These are phyloP conservation scores for Globisporangium apiculatum DNA, from an alignment of 352 stramenopile species.

Conservation along the genomic window DNA sequence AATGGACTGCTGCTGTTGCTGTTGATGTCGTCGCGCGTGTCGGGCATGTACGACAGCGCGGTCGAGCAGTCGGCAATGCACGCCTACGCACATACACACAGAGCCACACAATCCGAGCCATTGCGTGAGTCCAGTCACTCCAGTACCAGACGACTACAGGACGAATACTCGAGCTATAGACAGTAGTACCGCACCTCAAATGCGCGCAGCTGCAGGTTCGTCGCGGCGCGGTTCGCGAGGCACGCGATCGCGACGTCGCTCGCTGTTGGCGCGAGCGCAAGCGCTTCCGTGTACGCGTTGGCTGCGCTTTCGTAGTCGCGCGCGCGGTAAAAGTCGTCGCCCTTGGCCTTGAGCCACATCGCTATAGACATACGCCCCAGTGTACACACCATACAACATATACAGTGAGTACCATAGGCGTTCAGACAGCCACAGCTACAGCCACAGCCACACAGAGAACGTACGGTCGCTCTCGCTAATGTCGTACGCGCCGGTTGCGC, in stretches of 20 bases:
- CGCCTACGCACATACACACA: slow-evolving; percentile 14
- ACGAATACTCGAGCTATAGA: neutral
- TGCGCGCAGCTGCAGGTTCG: slow-evolving; percentile 40
- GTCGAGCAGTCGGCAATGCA: slow-evolving; percentile 66
- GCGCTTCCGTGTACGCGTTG: slow-evolving; percentile 65
- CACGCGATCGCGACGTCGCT: slow-evolving; percentile 42
- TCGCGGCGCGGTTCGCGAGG: slow-evolving; percentile 66
- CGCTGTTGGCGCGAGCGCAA: slow-evolving; percentile 26
- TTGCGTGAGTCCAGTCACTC: neutral
- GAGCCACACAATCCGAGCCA: neutral
- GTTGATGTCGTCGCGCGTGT: slow-evolving; percentile 30
- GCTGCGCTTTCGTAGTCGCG: slow-evolving; percentile 59
- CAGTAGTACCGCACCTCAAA: slow-evolving; percentile 29
- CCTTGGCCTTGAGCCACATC: slow-evolving; percentile 83
- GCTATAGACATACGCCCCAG: slow-evolving; percentile 17
- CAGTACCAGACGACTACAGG: neutral
- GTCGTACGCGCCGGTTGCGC: slow-evolving; percentile 42
- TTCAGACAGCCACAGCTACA: neutral
- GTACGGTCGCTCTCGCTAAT: slow-evolving; percentile 83
- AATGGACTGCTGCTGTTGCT: slow-evolving; percentile 15
- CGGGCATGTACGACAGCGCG: slow-evolving; percentile 55
- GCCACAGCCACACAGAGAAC: slow-evolving; percentile 14
- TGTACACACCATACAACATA: neutral
- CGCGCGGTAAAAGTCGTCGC: slow-evolving; percentile 74
- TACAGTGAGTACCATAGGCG: neutral